Evolutionary conservation across 495 filamentous ascomycete genomes (phyloP), one percentile per base, ranked within the genome.

Genomic region (Talaromyces wortmannii): DNA sequence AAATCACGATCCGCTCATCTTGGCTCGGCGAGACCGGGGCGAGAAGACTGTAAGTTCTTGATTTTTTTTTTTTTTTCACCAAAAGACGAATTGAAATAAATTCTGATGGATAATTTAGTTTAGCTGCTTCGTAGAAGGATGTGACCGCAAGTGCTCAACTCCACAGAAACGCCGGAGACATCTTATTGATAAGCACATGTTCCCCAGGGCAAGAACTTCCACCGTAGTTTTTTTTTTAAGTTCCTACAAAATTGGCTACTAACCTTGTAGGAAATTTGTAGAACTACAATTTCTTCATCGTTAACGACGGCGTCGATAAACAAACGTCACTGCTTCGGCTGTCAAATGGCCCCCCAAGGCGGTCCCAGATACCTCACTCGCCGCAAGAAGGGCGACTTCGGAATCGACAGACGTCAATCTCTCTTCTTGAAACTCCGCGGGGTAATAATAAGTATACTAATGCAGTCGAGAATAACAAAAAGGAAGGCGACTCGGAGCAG

Each of bases 141-240:
- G 94, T 63, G 91, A 96, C 47, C 77, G 86, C 55, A 84, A 91
- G 69, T 97, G 92, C 71, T 85, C 80, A 30, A 91, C 85, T 7
- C 84, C 88, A 5, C 80, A 88, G 58, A 98, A 95, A 67, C 82
- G 94, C 47, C 77, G 86, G 49, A 82, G 89, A 65, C 94, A 98
- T 70, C 71, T 95, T 23, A 89, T 92, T 55, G 92, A 96, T 67
- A 97, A 96, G 70, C 94, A 98, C 62, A 82, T 88, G 75, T 98
- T 94, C 67, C 94, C 92, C 5, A 85, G 82, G 71, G 81, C 82
- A 70, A 60, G 61, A 51, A 15, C 16, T 15, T 23, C 17, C 6
- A 31, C 29, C 44, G 18, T 40, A 13, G 33, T 48, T 17, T 48
- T 23, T 8, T 48, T 48, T 10, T 48, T 10, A 10, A 48, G 13